phyloP scores from a whole-genome alignment of 1,284 basidiomycete genomes.

The Ustilago shanxiensis region DNA sequence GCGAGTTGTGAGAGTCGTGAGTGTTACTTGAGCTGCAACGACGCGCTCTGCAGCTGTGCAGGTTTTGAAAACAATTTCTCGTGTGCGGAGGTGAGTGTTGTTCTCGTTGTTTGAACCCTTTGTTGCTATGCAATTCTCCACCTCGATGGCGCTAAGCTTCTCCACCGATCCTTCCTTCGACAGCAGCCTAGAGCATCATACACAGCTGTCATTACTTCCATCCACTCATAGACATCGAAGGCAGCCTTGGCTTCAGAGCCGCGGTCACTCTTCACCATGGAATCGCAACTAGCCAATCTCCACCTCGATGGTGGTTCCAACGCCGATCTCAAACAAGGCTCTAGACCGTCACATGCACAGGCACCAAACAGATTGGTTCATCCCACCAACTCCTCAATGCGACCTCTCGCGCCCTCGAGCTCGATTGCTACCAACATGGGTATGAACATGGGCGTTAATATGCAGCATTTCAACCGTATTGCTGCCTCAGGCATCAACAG shows the following conservation, averaged over 20 bases:
- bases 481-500: slow-evolving; percentile 23
- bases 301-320: slow-evolving; percentile 36
- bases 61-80: slow-evolving; percentile 18
- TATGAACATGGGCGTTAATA: slow-evolving; percentile 46
- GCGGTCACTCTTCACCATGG: slow-evolving; percentile 20
- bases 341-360: slow-evolving; percentile 24
- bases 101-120: slow-evolving; percentile 14
- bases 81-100: slow-evolving; percentile 25
- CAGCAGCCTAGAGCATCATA: background rate
- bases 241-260: too few relatives aligned
- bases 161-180: background rate
- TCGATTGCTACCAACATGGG: slow-evolving; percentile 50
- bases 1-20: slow-evolving; percentile 8
- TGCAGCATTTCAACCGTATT: slow-evolving; percentile 52
- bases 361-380: slow-evolving; percentile 14
- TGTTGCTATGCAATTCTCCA: background rate
- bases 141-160: background rate
- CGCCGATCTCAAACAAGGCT: slow-evolving; percentile 32
- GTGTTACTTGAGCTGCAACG: slow-evolving; percentile 8
- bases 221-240: too few relatives aligned
- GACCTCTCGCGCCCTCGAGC: slow-evolving; percentile 41
- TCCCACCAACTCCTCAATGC: slow-evolving; percentile 18
- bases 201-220: background rate
- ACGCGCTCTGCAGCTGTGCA: slow-evolving; percentile 24
- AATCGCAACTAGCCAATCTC: slow-evolving; percentile 41